Evolutionary conservation across 202 grass and related monocot genomes (phyloP), one percentile per base, ranked within the genome.

Genomic region (Eragrostis tef): DNA sequence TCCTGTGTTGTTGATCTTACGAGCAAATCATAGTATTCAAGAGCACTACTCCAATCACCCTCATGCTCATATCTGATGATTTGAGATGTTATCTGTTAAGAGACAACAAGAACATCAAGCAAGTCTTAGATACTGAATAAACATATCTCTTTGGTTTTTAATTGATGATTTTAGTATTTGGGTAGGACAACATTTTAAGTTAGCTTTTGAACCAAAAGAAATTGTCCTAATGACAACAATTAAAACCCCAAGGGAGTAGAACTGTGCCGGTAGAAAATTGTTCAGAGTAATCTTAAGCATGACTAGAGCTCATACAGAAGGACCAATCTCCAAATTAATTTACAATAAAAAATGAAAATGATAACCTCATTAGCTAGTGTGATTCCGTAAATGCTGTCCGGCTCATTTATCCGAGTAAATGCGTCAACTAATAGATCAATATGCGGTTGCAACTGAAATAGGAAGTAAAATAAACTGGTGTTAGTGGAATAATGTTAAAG

Each of bases 51-150:
- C 94, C 94, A 97, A 57, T 94, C 89, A 81, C 91, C 89, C 58
- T 97, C 94, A 75, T 97, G 94, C 86, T 97, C 94, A 76, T 90
- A 92, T 91, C 86, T 94, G 42, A 92, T 86, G 43, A 97, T 94
- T 71, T 94, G 94, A 67, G 91, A 97, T 75, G 87, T 52, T 81
- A 97, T 85, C 94, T 94, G 86, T n/a, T 90, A 75, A 12, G 51
- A 79, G 39, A 53, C 48, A 71, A 76, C 15, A 86, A 75, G 54
- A 88, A 87, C 9, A 75, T 45, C 6, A 69, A 84, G 29, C 52
- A 81, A 70, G 36, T 78, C 11, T 65, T 47, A 66, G 46, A 56
- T 58, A 80, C 17, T 53, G 8, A 17, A 19, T 66, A 85, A n/a
- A 76, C 31, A 61, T 64, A 73, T 39, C 34, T 6, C 34, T 39